Evolutionary conservation across 169 alveolate genomes (phyloP), one percentile per base, ranked within the genome.

Genomic region (Plasmodium gaboni): DNA sequence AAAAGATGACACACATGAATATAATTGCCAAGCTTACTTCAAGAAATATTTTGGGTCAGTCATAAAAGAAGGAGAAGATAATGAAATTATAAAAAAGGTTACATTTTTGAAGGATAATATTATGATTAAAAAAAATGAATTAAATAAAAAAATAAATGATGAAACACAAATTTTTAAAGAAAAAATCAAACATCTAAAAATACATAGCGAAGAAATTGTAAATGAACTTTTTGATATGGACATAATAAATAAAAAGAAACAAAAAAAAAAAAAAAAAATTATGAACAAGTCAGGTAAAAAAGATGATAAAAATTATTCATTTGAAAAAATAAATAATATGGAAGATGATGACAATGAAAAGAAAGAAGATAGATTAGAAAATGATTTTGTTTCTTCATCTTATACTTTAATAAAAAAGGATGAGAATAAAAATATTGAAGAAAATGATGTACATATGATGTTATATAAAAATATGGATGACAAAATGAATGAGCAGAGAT

Each of bases 131-230:
- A 80, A 80, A 48, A 44, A 2, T 26, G 19, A 68, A 24, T 7
- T 68, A 28, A 71, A 80, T 53, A 48, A 46, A 28, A 60, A 80
- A 15, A 80, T 80, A 51, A 80, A 55, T 24, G 46, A 53, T 5
- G 90, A 80, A 71, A 48, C 51, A 8, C 63, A 22, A 55, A 17
- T n/a, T 42, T 68, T 26, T 61, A 67, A 57, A 17, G 83, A 61
- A 61, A 80, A 51, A 24, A 46, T 22, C 1, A 0, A 15, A 19
- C 46, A 55, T 15, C 42, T 48, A 32, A 80, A 53, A 38, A 53
- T 44, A 13, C 42, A 63, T 24, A 22, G 32, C 1, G 69, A 80
- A 5, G 26, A 4, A 13, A 67, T 80, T 17, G 44, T n/a, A 2
- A 2, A 6, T 2, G 12, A 61, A 28, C 17, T 78, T 22, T 7